These are phyloP conservation scores for Lipomyces mesembrius DNA, from an alignment of 805 yeast genomes.

Conservation along the genomic window DNA sequence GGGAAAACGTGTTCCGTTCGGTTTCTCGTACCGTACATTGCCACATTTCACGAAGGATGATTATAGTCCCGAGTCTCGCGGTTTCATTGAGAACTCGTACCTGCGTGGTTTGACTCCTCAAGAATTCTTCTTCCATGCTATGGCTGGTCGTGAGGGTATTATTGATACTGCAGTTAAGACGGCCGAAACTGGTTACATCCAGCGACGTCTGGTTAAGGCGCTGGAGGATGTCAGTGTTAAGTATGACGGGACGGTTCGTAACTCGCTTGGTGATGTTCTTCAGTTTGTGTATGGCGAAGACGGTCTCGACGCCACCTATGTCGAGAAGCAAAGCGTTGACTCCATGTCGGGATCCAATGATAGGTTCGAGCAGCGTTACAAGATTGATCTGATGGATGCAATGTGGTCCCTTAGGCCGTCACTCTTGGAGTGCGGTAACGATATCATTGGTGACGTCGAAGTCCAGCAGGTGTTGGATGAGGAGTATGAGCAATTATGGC, in stretches of 20 bases:
- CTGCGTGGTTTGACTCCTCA: constrained; percentile 97
- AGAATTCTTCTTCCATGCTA: constrained; percentile 98
- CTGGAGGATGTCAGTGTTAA: constrained; percentile 97
- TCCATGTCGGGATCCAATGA: constrained; percentile 91
- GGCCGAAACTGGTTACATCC: constrained; percentile 98
- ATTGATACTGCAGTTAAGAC: constrained; percentile 99
- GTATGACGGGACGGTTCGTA: constrained; percentile 97
- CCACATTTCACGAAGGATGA: constrained; percentile 99
- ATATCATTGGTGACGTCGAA: constrained; percentile 85
- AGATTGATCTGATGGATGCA: constrained; percentile 81
- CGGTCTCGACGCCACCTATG: constrained; percentile 98
- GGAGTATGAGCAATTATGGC: constrained; percentile 76
- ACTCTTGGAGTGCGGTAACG: constrained; percentile 84
- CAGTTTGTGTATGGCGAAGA: constrained; percentile 99
- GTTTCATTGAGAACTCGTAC: constrained; percentile 96
- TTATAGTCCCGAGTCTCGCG: constrained; percentile 97
- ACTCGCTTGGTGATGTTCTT: constrained; percentile 93
- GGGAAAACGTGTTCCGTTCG: constrained; percentile 98
- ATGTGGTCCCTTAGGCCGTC: constrained; percentile 67
- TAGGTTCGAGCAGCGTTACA: constrained; percentile 80
- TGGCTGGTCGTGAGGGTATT: constrained; percentile 99
- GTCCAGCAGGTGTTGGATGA: constrained; percentile 79
- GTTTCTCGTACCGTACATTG: constrained; percentile 92
- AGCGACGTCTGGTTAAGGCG: constrained; percentile 96
- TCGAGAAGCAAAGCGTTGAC: constrained; percentile 93